phyloP scores from a whole-genome alignment of 768 basidiomycete genomes.

The Hypholoma sublateritium region DNA sequence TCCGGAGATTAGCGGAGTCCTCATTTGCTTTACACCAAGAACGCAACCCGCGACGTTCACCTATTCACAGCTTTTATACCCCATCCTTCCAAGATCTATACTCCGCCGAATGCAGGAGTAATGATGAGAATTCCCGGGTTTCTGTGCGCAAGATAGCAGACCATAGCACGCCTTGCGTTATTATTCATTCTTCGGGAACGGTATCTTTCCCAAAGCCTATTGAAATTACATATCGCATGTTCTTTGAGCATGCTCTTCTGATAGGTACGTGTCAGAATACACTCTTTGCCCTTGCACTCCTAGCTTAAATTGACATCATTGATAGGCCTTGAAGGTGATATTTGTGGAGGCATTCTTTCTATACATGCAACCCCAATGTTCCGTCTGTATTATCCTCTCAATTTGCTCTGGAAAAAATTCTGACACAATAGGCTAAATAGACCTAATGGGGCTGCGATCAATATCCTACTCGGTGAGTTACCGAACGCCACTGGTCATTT shows the following conservation, averaged over 20 bases:
- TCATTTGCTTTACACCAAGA: neutral
- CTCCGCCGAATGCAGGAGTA: neutral
- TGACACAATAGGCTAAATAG: neutral
- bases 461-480: slow-evolving; percentile 1
- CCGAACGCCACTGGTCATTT: no score
- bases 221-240: neutral
- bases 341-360: neutral
- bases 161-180: slow-evolving; percentile 3
- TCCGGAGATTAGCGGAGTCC: neutral
- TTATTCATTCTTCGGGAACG: slow-evolving; percentile 8
- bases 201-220: slow-evolving; percentile 6
- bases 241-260: neutral
- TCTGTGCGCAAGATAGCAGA: neutral
- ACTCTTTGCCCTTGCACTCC: neutral
- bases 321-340: slow-evolving; percentile 1
- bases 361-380: slow-evolving; percentile 3
- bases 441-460: slow-evolving; percentile 2
- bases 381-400: neutral
- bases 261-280: neutral
- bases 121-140: no score
- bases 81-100: neutral
- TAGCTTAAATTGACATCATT: neutral
- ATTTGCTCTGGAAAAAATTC: neutral
- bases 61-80: neutral
- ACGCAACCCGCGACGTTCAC: neutral